Conservation (phyloP, 306 rosid genomes). For the Trifolium subterraneum region DNA sequence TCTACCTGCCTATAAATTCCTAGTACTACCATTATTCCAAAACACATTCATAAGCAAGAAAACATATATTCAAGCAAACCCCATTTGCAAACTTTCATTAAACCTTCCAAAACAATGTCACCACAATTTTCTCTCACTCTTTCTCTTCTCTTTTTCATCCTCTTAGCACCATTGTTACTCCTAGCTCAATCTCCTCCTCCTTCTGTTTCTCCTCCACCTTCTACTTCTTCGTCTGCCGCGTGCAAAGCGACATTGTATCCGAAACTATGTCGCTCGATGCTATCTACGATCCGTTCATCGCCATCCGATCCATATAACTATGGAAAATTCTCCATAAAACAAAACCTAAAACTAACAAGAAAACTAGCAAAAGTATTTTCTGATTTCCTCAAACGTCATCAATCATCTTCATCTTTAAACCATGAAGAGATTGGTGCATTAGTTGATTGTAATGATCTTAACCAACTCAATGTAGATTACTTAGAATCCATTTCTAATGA, state of each 20-base stretch:
- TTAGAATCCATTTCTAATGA: constrained; percentile 47
- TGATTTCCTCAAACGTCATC: constrained; percentile 40
- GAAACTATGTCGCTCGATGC: constrained; percentile 75
- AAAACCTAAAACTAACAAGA: constrained; percentile 59
- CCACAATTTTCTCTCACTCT: background rate
- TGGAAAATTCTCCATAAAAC: constrained; percentile 67
- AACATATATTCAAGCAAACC: background rate
- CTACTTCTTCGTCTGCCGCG: constrained; percentile 21
- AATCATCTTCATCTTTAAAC: constrained; percentile 38
- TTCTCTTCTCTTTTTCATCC: constrained; percentile 28
- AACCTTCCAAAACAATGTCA: constrained; percentile 23
- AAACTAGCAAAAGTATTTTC: constrained; percentile 47
- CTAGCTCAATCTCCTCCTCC: constrained; percentile 39
- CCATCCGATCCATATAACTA: constrained; percentile 65
- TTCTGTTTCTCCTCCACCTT: background rate
- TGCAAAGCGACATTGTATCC: constrained; percentile 75
- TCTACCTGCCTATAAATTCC: constrained; percentile 32
- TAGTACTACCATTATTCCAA: constrained; percentile 14
- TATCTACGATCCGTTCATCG: constrained; percentile 56
- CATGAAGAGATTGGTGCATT: constrained; percentile 51
- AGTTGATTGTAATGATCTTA: constrained; percentile 64
- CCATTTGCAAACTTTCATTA: background rate
- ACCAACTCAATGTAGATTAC: constrained; percentile 60
- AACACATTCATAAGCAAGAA: constrained; percentile 17
- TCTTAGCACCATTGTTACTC: constrained; percentile 40